A percentile compares a stretch with the other conserved stretches of the same genome.
Conservation (phyloP, 1,284 basidiomycete species). For the Polyporus tsugae region DNA sequence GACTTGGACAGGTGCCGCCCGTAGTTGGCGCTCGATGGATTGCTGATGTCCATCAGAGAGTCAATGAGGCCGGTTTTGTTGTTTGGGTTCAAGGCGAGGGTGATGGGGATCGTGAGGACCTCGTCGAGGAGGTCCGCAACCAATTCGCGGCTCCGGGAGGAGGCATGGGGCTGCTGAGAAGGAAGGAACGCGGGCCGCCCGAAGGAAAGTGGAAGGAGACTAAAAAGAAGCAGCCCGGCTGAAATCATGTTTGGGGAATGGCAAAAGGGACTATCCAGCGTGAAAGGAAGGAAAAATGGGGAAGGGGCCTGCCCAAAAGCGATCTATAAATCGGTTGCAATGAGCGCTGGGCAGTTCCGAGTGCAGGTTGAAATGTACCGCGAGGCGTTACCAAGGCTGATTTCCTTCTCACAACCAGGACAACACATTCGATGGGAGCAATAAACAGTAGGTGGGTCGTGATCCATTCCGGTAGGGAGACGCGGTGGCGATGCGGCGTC, state of each 20-base stretch:
- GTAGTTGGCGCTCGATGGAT: conserved; percentile 40
- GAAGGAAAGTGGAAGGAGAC: conserved; percentile 32
- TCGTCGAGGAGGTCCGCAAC: conserved; percentile 33
- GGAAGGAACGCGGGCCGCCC: conserved; percentile 28
- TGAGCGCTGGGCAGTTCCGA: not conserved
- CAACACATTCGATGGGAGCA: not conserved
- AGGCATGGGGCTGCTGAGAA: not conserved
- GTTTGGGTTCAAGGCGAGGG: conserved; percentile 42
- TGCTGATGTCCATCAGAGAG: conserved; percentile 44
- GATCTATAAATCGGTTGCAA: not conserved
- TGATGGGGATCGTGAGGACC: conserved; percentile 36
- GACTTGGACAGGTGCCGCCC: conserved; percentile 42
- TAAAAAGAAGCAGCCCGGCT: conserved; percentile 27
- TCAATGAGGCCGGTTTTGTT: conserved; percentile 45
- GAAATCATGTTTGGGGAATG: conserved; percentile 25
- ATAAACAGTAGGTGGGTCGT: not conserved
- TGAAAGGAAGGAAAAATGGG: not conserved
- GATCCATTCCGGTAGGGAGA: not conserved
- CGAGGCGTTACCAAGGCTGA: not conserved
- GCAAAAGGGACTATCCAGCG: not conserved
- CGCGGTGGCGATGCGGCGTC: not conserved
- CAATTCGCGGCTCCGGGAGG: conserved; percentile 36
- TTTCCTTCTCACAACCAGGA: not conserved
- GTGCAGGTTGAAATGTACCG: not conserved
- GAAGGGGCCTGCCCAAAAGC: not conserved